These are phyloP conservation scores for Dittrichia graveolens DNA, from an alignment of 129 eudicot genomes.

Conservation along the genomic window DNA sequence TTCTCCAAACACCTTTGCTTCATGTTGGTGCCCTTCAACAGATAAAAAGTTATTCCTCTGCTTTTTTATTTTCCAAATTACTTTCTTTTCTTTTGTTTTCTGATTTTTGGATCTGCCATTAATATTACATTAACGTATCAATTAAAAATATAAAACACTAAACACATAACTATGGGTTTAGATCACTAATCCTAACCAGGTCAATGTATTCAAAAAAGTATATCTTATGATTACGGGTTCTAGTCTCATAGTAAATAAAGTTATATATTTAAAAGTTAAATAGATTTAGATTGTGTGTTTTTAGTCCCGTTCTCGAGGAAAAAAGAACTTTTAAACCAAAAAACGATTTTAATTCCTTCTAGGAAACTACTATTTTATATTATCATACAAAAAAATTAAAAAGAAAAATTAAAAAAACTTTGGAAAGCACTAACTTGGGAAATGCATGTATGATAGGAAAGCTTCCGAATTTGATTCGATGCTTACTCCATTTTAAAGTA, in stretches of 20 bases:
- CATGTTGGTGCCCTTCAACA: conserved; percentile 18
- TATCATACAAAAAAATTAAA: background rate
- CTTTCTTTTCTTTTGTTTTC: background rate
- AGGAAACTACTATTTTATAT: background rate
- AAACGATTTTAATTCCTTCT: background rate
- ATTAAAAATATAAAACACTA: background rate
- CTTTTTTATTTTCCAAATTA: background rate
- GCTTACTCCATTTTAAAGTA: conserved; percentile 28
- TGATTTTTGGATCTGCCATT: background rate
- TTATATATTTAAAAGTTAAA: too few species aligned
- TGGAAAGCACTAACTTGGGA: conserved; percentile 37
- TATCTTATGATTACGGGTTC: too few species aligned
- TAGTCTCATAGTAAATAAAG: too few species aligned
- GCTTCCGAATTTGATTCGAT: conserved; percentile 44
- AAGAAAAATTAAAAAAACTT: conserved; percentile 23
- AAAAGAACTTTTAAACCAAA: background rate
- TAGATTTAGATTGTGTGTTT: too few species aligned
- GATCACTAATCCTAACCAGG: too few species aligned
- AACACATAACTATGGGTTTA: too few species aligned
- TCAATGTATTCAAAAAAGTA: too few species aligned
- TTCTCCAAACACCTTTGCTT: conserved; percentile 27
- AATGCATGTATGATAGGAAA: conserved; percentile 41
- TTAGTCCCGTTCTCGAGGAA: too few species aligned
- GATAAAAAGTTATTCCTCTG: conserved; percentile 22
- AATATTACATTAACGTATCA: background rate